Evolutionary conservation across 2,329 filamentous ascomycete species (phyloP).

Genomic region (Sclerotinia glacialis): DNA sequence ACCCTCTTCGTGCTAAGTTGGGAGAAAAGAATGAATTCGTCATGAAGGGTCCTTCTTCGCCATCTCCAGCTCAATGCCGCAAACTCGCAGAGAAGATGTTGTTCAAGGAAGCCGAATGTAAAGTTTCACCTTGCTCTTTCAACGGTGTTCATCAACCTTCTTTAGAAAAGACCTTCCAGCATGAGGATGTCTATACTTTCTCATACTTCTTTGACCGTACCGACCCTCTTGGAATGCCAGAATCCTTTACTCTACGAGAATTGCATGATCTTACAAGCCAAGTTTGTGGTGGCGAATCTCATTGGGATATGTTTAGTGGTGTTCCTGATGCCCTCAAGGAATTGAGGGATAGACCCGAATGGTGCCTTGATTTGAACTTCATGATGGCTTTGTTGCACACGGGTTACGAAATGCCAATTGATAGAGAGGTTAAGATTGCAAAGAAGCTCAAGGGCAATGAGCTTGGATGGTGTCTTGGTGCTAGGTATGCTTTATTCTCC

Average conservation of each 20-base stretch:
- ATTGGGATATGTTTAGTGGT: slow-evolving; percentile 77
- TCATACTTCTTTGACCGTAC: slow-evolving; percentile 98
- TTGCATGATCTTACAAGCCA: slow-evolving; percentile 79
- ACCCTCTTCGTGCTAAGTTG: slow-evolving; percentile 49
- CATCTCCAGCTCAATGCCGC: slow-evolving; percentile 83
- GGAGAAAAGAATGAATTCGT: slow-evolving; percentile 67
- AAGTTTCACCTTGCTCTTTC: slow-evolving; percentile 91
- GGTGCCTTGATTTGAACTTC: slow-evolving; percentile 93
- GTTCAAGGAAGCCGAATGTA: slow-evolving; percentile 79
- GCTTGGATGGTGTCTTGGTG: slow-evolving; percentile 95
- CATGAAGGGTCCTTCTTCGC: slow-evolving; percentile 78
- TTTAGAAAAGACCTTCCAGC: slow-evolving; percentile 84
- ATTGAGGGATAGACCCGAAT: slow-evolving; percentile 78
- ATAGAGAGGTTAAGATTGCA: slow-evolving; percentile 93
- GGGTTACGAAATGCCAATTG: slow-evolving; percentile 96
- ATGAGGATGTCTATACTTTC: slow-evolving; percentile 92
- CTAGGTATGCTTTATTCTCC: slow-evolving; percentile 63
- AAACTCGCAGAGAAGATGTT: slow-evolving; percentile 86
- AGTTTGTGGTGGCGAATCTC: slow-evolving; percentile 74
- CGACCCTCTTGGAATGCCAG: slow-evolving; percentile 93
- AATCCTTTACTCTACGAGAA: slow-evolving; percentile 89
- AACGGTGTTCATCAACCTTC: slow-evolving; percentile 94
- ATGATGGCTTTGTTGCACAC: slow-evolving; percentile 91
- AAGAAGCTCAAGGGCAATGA: slow-evolving; percentile 99
- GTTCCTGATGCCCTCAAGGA: slow-evolving; percentile 78